phyloP scores from a whole-genome alignment of 805 yeast species.

The Yarrowia deformans region DNA sequence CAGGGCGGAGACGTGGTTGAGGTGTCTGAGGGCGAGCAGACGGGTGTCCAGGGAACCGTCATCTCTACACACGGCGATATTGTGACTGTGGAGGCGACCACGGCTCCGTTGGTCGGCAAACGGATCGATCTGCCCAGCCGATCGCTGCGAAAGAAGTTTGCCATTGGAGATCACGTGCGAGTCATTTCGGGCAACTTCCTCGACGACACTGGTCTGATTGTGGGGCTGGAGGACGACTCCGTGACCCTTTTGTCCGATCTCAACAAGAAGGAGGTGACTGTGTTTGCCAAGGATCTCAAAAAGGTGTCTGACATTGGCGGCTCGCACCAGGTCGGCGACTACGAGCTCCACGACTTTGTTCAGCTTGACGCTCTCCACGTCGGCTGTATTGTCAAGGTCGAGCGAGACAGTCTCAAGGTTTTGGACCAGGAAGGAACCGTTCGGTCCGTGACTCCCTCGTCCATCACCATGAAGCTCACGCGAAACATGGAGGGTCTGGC shows the following conservation, averaged over 20 bases:
- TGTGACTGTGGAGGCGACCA: slow-evolving; percentile 58
- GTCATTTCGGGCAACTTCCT: slow-evolving; percentile 89
- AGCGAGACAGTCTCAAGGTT: slow-evolving; percentile 82
- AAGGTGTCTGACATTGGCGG: slow-evolving; percentile 89
- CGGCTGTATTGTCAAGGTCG: slow-evolving; percentile 89
- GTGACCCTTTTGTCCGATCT: slow-evolving; percentile 91
- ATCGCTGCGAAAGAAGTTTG: slow-evolving; percentile 83
- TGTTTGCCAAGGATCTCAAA: slow-evolving; percentile 88
- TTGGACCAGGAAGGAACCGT: slow-evolving; percentile 83
- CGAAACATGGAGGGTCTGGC: slow-evolving; percentile 64
- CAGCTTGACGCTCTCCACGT: slow-evolving; percentile 84
- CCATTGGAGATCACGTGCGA: slow-evolving; percentile 93
- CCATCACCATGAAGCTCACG: slow-evolving; percentile 82
- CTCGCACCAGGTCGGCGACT: slow-evolving; percentile 74
- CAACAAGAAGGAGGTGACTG: slow-evolving; percentile 85
- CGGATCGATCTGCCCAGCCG: slow-evolving; percentile 81
- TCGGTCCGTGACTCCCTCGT: slow-evolving; percentile 72
- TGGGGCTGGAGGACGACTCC: slow-evolving; percentile 78
- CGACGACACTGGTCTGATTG: slow-evolving; percentile 95
- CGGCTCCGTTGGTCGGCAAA: slow-evolving; percentile 60
- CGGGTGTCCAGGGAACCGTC: slow-evolving; percentile 85
- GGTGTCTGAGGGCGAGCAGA: slow-evolving; percentile 90
- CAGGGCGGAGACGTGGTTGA: slow-evolving; percentile 96
- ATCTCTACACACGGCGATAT: slow-evolving; percentile 70
- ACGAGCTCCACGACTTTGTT: slow-evolving; percentile 87